A percentile compares a stretch with the other conserved stretches of the same genome.
Evolutionary conservation across 2,329 filamentous ascomycete species (phyloP).

Genomic region (Paecilomyces sp.): DNA sequence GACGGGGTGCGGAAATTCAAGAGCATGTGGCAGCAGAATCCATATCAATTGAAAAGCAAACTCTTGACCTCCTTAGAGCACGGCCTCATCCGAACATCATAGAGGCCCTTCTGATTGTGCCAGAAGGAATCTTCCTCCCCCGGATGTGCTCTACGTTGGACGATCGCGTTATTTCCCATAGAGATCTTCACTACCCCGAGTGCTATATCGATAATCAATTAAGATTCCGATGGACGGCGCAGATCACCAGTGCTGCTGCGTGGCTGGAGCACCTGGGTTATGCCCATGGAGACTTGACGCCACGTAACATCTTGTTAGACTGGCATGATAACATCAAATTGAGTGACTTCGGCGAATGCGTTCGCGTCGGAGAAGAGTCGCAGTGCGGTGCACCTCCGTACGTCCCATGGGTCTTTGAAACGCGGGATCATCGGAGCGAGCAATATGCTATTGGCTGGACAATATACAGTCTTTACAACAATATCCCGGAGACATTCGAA

Average conservation of each 20-base stretch:
- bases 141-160: not conserved
- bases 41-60: not conserved
- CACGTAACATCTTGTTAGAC: not conserved
- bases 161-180: not conserved
- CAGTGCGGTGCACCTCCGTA: not conserved
- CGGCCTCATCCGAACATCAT: not conserved
- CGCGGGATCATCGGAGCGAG: not conserved
- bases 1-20: not conserved
- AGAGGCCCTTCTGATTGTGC: not conserved
- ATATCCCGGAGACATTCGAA: not conserved
- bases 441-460: not conserved
- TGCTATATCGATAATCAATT: not conserved
- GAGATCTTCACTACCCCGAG: not conserved
- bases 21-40: not conserved
- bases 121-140: not conserved
- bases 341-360: not conserved
- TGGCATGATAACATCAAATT: not conserved
- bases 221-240: not conserved
- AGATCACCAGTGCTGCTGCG: not conserved
- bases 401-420: not conserved
- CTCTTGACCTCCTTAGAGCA: not conserved
- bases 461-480: not conserved
- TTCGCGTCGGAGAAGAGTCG: not conserved
- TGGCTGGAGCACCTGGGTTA: not conserved
- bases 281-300: not conserved